A percentile compares a stretch with the other conserved stretches of the same genome.
Evolutionary conservation across 768 basidiomycete species (phyloP).

Genomic region (Amyloporia xantha): DNA sequence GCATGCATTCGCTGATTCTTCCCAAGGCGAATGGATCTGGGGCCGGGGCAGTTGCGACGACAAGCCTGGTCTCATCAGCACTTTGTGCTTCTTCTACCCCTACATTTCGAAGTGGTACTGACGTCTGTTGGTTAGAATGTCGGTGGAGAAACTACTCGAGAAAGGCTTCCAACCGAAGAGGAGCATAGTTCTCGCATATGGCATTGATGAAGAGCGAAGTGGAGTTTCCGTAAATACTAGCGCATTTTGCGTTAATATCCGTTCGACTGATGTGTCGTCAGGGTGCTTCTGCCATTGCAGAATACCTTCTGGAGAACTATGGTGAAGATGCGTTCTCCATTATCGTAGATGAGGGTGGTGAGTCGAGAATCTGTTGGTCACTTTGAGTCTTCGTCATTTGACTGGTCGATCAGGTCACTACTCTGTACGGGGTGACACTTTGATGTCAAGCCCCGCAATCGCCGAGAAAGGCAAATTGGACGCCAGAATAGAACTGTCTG

Average conservation of each 20-base stretch:
- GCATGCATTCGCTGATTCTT: background rate
- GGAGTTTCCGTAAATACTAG: conserved; percentile 17
- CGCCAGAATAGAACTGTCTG: conserved; percentile 52
- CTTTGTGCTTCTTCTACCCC: conserved; percentile 20
- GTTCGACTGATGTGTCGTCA: conserved; percentile 17
- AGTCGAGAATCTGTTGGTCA: too few relatives aligned
- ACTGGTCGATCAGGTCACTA: conserved; percentile 23
- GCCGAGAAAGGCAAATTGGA: conserved; percentile 72
- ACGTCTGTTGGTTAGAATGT: conserved; percentile 18
- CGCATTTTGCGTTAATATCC: background rate
- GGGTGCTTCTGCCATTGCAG: conserved; percentile 48
- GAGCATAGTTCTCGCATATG: conserved; percentile 34
- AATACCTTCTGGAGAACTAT: conserved; percentile 49
- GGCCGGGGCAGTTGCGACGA: conserved; percentile 30
- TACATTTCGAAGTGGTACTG: background rate
- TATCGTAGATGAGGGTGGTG: conserved; percentile 88
- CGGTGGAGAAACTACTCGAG: conserved; percentile 40
- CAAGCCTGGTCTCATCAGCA: conserved; percentile 28
- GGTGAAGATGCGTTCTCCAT: conserved; percentile 69
- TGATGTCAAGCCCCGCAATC: conserved; percentile 57
- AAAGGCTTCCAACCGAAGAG: conserved; percentile 41
- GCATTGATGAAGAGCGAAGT: conserved; percentile 45
- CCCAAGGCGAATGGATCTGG: conserved; percentile 25
- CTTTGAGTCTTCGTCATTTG: conserved; percentile 27
- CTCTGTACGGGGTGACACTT: conserved; percentile 41